Evolutionary conservation across 805 yeast species (phyloP), one percentile per base, ranked within the genome.

Genomic region (Nakazawaea holstii): DNA sequence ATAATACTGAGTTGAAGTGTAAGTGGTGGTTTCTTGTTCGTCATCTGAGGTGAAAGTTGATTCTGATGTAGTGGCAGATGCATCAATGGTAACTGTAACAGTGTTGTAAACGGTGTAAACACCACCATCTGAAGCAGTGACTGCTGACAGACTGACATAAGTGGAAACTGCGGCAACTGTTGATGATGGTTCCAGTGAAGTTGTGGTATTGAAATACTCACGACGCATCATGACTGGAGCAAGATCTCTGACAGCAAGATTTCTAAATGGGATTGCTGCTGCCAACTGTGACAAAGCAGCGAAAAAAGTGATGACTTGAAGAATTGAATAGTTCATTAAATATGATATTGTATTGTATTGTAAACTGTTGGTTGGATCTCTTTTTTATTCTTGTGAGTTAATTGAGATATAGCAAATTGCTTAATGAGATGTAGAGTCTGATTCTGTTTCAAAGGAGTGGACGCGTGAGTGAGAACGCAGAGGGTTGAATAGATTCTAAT

Each of bases 151-250:
- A 17, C 28, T 39, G 29, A 55, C 58, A 11, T 57, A 51, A 20
- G 53, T 37, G 44, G 53, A 53, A 32, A 53, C 52, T 35, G 56
- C 48, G 51, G 49, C 52, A 24, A 37, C 54, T 7, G 54, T 46
- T 28, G 50, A 30, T 28, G 43, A 26, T 17, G 40, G 33, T 13
- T 46, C 44, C n/a, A 46, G 41, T 8, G 47, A 27, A 11, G 48
- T 39, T 13, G 50, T 38, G n/a, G 39, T 17, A 36, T 15, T 45
- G 46, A 20, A 44, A 37, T 24, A 55, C 10, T 20, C 47, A 35
- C 51, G 45, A 39, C 48, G 45, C 11, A 31, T 4, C 40, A 44
- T 26, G 3, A 7, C 30, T n/a, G 38, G 37, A 24, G 42, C 43
- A 38, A 41, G 41, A 11, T 38, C 45, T 27, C 50, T 38, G 14